Conservation (phyloP, 352 stramenopile genomes). For the Phytophthora meadii region DNA sequence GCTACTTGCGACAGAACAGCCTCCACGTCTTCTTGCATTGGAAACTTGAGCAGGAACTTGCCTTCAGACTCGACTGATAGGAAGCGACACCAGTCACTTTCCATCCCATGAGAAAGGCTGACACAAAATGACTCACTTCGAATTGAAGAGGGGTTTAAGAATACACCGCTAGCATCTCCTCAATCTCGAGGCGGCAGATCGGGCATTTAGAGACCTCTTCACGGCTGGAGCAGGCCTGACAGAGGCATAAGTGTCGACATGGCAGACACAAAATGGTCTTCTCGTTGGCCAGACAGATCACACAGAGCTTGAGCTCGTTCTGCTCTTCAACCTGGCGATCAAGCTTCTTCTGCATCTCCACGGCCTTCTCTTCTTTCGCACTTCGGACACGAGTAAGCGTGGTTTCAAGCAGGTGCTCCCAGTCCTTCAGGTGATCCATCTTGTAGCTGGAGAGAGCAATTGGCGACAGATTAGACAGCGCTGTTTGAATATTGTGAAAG, state of each 20-base stretch:
- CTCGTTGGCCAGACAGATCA: slow-evolving; percentile 83
- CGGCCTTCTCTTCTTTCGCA: slow-evolving; percentile 76
- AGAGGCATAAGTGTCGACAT: slow-evolving; percentile 85
- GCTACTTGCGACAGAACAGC: slow-evolving; percentile 15
- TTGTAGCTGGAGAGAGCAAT: slow-evolving; percentile 31
- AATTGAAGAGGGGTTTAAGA: slow-evolving; percentile 43
- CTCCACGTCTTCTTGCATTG: slow-evolving; percentile 6
- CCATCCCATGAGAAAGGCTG: slow-evolving; percentile 20
- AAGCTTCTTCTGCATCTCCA: slow-evolving; percentile 79
- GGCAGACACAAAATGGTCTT: slow-evolving; percentile 88
- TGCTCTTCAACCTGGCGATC: slow-evolving; percentile 80
- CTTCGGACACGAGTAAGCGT: slow-evolving; percentile 60
- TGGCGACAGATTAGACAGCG: slow-evolving; percentile 35
- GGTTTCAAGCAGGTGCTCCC: slow-evolving; percentile 74
- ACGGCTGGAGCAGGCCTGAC: slow-evolving; percentile 70
- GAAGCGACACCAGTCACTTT: slow-evolving; percentile 16
- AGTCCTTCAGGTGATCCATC: slow-evolving; percentile 74
- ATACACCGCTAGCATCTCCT: slow-evolving; percentile 87
- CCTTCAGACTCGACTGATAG: slow-evolving; percentile 4
- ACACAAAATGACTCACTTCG: slow-evolving; percentile 14
- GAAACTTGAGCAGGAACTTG: background rate
- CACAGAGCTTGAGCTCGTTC: slow-evolving; percentile 87
- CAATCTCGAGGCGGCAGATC: slow-evolving; percentile 84
- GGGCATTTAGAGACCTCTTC: slow-evolving; percentile 82
- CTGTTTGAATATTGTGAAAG: slow-evolving; percentile 38